Base-by-base conservation (phyloP, 257 asterid genomes). In the Rauvolfia tetraphylla region DNA sequence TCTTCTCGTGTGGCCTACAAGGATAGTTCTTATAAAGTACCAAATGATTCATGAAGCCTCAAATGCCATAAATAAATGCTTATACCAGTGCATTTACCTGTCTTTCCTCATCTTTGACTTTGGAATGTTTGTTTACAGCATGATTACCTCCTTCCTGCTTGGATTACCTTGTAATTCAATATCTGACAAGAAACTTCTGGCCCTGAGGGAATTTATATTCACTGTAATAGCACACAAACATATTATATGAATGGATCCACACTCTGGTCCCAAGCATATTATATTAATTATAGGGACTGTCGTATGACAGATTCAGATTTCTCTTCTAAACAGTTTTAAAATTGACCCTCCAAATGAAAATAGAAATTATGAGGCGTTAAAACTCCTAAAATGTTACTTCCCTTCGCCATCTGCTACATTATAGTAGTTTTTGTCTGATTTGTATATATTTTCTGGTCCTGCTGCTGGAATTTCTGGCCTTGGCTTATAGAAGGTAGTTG, bases 401-500 rank as follows among this genome's bases (percentile, higher is more conserved):
- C 20, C 58, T 20, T 18, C 22, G 1, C 27, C 1, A 74, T 18
- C 61, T 65, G 56, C 13, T 42, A 17, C 41, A 18, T 6, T 20
- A 1, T 27, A 25, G 39, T 14, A 27, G 29, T 1, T 68, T 10
- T 58, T 41, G 46, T 17, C 34, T 41, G 17, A 18, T 13, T 12
- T 31, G 54, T 5, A 10, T n/a, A n/a, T 25, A 4, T 44, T 7
- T 25, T 25, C 27, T 11, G 7, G 36, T 23, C 22, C 23, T 42
- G 11, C 56, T 39, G 27, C 23, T 69, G 42, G 38, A 65, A 66
- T 79, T 72, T 68, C 77, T 73, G 27, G 76, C 82, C 68, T 59
- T 80, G 80, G 71, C 67, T 84, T 86, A 93, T 86, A 76, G 14
- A 71, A n/a, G 42, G 91, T 86, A 65, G 91, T 85, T 69, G 84